These are phyloP conservation scores for Phytophthora tubulina DNA, from an alignment of 352 stramenopile genomes.

Conservation along the genomic window DNA sequence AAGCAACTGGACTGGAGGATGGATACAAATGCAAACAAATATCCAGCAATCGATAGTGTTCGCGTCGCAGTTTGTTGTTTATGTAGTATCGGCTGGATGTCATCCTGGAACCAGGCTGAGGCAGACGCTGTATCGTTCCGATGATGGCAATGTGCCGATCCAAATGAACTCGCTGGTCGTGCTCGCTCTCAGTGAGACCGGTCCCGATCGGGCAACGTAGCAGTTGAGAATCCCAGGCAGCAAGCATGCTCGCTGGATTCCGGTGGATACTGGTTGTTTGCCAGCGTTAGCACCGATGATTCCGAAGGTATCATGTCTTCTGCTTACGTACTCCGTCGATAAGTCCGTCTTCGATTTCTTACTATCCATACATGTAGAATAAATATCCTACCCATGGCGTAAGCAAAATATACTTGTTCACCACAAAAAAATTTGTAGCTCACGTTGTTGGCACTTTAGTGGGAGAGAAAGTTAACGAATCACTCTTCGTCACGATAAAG, in stretches of 20 bases:
- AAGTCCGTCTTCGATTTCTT: no score
- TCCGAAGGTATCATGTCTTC: not conserved
- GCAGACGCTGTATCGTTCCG: no score
- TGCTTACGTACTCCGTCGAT: not conserved
- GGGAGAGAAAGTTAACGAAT: no score
- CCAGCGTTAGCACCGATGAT: not conserved
- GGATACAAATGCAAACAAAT: slow-evolving; percentile 12
- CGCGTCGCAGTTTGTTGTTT: not conserved
- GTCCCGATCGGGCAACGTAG: not conserved
- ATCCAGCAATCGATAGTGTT: slow-evolving; percentile 1
- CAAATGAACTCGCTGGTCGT: slow-evolving; percentile 1
- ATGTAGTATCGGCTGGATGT: not conserved
- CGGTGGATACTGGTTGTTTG: slow-evolving; percentile 2
- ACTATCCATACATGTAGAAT: no score
- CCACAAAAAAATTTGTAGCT: no score
- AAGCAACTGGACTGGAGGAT: slow-evolving; percentile 2
- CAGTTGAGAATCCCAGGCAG: not conserved
- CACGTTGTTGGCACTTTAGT: no score
- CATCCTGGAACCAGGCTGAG: no score
- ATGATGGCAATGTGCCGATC: not conserved
- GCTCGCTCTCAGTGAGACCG: slow-evolving; percentile 7
- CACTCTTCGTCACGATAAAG: no score
- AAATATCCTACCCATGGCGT: no score
- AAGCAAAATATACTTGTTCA: no score
- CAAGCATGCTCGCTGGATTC: not conserved